Evolutionary conservation across 352 stramenopile species (phyloP), one percentile per base, ranked within the genome.

Genomic region (Thalassiosira delicatula): DNA sequence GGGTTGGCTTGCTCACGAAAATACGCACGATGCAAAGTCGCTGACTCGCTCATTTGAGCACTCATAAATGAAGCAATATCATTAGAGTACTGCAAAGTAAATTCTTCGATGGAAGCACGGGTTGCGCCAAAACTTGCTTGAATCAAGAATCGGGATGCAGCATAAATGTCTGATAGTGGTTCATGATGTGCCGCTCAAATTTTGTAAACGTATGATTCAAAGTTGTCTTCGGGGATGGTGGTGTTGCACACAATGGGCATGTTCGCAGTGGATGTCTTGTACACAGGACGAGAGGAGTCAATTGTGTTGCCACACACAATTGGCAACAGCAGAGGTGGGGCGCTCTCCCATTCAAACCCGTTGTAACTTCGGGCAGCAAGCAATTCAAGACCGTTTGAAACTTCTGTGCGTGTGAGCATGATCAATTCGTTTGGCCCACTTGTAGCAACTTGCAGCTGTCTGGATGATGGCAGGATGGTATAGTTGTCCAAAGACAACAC

Each of bases 361-460:
- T 49, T 49, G 40, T 49, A 49, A 49, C 40, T 49, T 49, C 40
- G 40, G 17, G 40, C 40, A 49, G 40, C 40, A 49, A 49, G 40
- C 8, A 49, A 8, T 49, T 49, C 40, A 49, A 49, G 8, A 17
- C 40, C 40, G 17, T 49, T 49, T 17, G 40, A 8, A 49, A 49
- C 17, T 49, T 49, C 40, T 49, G 40, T 49, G 17, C 40, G 40
- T 49, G 40, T 49, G 40, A 49, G 40, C 40, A 49, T 49, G 40
- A 49, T 49, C 40, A 49, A 49, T 49, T 49, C 40, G 40, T 49
- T 49, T 49, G 40, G 17, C 40, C 40, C 40, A 49, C 40, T 49
- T 49, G 40, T 17, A 49, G 40, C 40, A 49, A 49, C 40, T 49
- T 49, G 40, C 17, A 49, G 40, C 40, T 49, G 40, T 49, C 40